Base-by-base conservation (phyloP, 2,329 filamentous ascomycete genomes). In the Verticillium alfalfae region DNA sequence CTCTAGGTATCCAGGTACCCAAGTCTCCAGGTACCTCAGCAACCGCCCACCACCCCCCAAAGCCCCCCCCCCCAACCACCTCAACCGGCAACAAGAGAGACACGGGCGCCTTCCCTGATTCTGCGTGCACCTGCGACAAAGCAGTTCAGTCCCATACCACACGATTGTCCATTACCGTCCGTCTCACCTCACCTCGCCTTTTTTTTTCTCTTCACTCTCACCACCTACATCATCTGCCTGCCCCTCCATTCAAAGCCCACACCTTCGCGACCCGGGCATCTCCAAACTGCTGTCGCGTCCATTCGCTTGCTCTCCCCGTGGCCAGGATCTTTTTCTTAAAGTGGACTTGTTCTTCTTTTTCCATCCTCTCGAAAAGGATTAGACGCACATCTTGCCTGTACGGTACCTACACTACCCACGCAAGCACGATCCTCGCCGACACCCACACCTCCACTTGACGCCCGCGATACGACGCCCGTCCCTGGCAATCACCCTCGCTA, bases 391-490 rank as follows among this genome's bases (percentile, higher is more conserved):
- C 39, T 41, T 49, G n/a, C 45, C 45, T 49, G 45, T 41, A 41
- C 45, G 8, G 18, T 49, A 22, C 39, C 39, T 26, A 26, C 39
- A 45, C 16, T 45, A 45, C 45, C 45, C 45, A 49, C 45, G 45
- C 45, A 22, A 49, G 45, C 45, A 49, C 45, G 45, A 49, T 49
- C 45, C 45, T 49, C 45, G 18, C n/a, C 45, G 12, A 49, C 45
- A 49, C 45, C 45, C 45, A 49, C 18, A 49, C 45, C 57, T 58
- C 57, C 57, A 58, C 57, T 39, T 39, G 36, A 37, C 56, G 45
- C 36, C 36, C 56, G 56, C 37, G 56, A 58, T 58, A 58, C 56
- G 56, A 58, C 37, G 22, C 56, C 26, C 22, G 36, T 57, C 55
- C 34, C 55, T 37, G 34, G 55, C 34, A 57, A 37, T 37, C 16